Conservation (phyloP, 73 alveolate species). For the Paramecium bursaria region DNA sequence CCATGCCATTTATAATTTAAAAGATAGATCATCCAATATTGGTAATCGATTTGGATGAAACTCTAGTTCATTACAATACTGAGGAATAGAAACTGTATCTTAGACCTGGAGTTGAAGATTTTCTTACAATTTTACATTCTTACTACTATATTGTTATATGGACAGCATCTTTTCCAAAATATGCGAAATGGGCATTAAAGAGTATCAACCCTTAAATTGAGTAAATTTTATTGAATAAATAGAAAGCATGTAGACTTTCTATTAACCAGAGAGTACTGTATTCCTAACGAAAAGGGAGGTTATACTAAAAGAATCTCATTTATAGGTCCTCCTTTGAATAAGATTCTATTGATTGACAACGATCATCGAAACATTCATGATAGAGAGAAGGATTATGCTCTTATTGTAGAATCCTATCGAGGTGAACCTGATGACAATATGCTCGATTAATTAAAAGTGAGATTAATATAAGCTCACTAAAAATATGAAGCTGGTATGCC, state of each 20-base stretch:
- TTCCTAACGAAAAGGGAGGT: slow-evolving; percentile 28
- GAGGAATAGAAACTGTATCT: neutral
- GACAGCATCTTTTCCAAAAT: slow-evolving; percentile 60
- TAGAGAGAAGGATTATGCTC: slow-evolving; percentile 2
- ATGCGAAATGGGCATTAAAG: slow-evolving; percentile 62
- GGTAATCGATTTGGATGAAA: slow-evolving; percentile 48
- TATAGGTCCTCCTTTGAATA: slow-evolving; percentile 4
- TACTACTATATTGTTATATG: slow-evolving; percentile 24
- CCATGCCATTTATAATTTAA: slow-evolving; percentile 28
- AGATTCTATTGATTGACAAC: slow-evolving; percentile 15
- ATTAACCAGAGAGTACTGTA: slow-evolving; percentile 44
- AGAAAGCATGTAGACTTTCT: slow-evolving; percentile 47
- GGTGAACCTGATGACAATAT: slow-evolving; percentile 16
- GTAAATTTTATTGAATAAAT: slow-evolving; percentile 3
- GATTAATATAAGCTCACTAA: slow-evolving; percentile 15
- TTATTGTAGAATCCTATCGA: slow-evolving; percentile 12
- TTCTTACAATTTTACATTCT: slow-evolving; percentile 10
- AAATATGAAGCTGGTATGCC: too few relatives aligned
- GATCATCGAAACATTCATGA: slow-evolving; percentile 2
- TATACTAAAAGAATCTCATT: neutral
- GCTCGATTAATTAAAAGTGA: neutral
- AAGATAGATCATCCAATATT: slow-evolving; percentile 5
- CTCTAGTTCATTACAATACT: slow-evolving; percentile 33
- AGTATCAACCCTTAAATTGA: slow-evolving; percentile 27
- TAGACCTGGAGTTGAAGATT: slow-evolving; percentile 1